phyloP scores from a whole-genome alignment of 2,329 filamentous ascomycete species.

The Fusarium denticulatum region DNA sequence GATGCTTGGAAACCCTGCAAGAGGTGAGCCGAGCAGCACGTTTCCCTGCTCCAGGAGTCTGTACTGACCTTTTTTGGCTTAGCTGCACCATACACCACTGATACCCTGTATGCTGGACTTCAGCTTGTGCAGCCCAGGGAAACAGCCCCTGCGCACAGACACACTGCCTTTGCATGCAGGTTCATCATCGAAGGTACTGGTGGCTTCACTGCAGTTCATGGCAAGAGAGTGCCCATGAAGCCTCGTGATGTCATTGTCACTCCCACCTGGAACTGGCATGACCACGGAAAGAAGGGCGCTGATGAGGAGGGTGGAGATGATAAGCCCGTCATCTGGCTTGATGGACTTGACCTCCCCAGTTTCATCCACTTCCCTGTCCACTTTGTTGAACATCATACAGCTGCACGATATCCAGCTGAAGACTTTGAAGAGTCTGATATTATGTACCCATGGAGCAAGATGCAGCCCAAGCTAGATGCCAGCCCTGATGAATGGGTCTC shows the following conservation, averaged over 20 bases:
- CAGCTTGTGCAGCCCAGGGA: slow-evolving; percentile 67
- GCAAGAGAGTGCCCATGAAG: slow-evolving; percentile 60
- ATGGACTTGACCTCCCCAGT: slow-evolving; percentile 62
- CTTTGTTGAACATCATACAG: slow-evolving; percentile 61
- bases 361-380: slow-evolving; percentile 62
- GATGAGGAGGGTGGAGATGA: slow-evolving; percentile 42
- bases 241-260: slow-evolving; percentile 67
- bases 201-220: slow-evolving; percentile 67
- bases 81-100: slow-evolving; percentile 65
- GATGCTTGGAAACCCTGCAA: slow-evolving; percentile 52
- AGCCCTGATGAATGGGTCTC: neutral
- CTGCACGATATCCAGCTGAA: slow-evolving; percentile 58
- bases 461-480: slow-evolving; percentile 55
- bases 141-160: slow-evolving; percentile 63
- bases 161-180: slow-evolving; percentile 64
- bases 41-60: neutral
- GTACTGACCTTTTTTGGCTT: neutral
- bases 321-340: slow-evolving; percentile 65
- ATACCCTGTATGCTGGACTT: slow-evolving; percentile 66
- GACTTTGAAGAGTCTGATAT: slow-evolving; percentile 55
- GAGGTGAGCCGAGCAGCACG: slow-evolving; percentile 50
- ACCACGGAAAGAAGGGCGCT: slow-evolving; percentile 65
- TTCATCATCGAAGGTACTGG: slow-evolving; percentile 65
- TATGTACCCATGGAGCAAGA: slow-evolving; percentile 59
- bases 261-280: slow-evolving; percentile 68